Conservation (phyloP, 495 filamentous ascomycete genomes). For the Penicillium angulare region DNA sequence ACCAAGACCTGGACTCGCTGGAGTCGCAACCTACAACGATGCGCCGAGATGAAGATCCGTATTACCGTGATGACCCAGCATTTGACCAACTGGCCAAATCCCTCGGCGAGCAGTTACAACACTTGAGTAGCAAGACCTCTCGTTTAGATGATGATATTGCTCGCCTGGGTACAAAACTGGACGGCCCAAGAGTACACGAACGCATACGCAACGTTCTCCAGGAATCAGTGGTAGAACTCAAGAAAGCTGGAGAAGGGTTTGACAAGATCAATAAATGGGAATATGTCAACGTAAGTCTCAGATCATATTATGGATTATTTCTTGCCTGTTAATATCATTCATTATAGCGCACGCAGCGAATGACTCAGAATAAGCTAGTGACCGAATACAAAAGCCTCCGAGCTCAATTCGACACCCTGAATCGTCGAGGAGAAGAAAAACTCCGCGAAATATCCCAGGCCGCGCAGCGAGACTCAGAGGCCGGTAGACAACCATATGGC, state of each 20-base stretch:
- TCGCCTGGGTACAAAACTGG: conserved; percentile 82
- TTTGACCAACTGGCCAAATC: conserved; percentile 78
- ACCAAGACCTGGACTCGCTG: conserved; percentile 77
- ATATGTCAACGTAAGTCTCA: conserved; percentile 73
- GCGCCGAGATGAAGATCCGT: conserved; percentile 67
- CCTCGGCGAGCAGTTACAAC: conserved; percentile 82
- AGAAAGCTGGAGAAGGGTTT: conserved; percentile 86
- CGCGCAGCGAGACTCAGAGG: conserved; percentile 69
- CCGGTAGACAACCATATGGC: conserved; percentile 39
- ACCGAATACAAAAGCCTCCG: conserved; percentile 86
- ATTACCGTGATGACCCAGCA: conserved; percentile 84
- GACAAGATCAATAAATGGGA: conserved; percentile 92
- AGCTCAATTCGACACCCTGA: conserved; percentile 84
- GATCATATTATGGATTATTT: neutral
- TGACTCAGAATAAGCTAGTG: conserved; percentile 90
- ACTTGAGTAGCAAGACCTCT: conserved; percentile 81
- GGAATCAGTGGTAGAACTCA: conserved; percentile 82
- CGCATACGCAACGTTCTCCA: conserved; percentile 82
- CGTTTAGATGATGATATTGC: conserved; percentile 76
- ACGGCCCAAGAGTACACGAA: conserved; percentile 88
- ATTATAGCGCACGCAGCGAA: conserved; percentile 81
- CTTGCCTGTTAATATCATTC: conserved; percentile 8
- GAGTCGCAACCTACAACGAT: conserved; percentile 76
- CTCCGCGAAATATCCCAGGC: conserved; percentile 82
- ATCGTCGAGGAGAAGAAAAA: conserved; percentile 86